Conservation (phyloP, 2,329 filamentous ascomycete species). For the Venturia carpophila region DNA sequence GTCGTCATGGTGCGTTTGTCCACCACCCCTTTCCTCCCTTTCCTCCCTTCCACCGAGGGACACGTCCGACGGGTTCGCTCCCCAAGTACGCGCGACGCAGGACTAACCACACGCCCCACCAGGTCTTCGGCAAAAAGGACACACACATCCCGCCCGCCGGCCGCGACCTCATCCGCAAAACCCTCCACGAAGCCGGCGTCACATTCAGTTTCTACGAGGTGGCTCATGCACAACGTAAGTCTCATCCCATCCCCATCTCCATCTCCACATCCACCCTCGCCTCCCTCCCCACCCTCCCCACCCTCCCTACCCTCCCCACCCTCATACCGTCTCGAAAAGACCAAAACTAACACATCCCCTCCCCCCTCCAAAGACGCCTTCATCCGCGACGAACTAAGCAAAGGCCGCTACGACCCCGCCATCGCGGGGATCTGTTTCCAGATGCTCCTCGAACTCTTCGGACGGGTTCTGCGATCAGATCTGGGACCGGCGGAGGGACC, state of each 20-base stretch:
- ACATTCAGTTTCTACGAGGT: conserved; percentile 79
- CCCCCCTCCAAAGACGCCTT: conserved; percentile 57
- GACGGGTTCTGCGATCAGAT: conserved; percentile 67
- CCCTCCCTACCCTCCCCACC: not conserved
- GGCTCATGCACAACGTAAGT: conserved; percentile 77
- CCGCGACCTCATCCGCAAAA: conserved; percentile 73
- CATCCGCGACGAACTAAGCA: conserved; percentile 84
- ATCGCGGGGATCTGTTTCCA: conserved; percentile 84
- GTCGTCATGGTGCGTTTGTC: conserved; percentile 54
- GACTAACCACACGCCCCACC: conserved; percentile 5
- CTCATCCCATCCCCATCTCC: no score
- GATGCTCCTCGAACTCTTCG: conserved; percentile 80
- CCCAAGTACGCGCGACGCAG: no score
- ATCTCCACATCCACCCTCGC: no score
- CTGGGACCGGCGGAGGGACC: conserved; percentile 59
- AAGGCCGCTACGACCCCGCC: conserved; percentile 87
- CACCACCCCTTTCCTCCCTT: no score
- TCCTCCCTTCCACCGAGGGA: no score
- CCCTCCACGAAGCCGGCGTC: conserved; percentile 66
- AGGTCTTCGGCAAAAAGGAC: conserved; percentile 85
- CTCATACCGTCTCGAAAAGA: not conserved
- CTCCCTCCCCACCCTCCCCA: not conserved
- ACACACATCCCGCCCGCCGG: conserved; percentile 80
- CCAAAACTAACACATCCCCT: conserved; percentile 1
- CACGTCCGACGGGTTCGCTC: no score